A percentile compares a stretch with the other conserved stretches of the same genome.
Evolutionary conservation across 2,329 filamentous ascomycete genomes (phyloP).

Genomic region (Colletotrichum spinosum): DNA sequence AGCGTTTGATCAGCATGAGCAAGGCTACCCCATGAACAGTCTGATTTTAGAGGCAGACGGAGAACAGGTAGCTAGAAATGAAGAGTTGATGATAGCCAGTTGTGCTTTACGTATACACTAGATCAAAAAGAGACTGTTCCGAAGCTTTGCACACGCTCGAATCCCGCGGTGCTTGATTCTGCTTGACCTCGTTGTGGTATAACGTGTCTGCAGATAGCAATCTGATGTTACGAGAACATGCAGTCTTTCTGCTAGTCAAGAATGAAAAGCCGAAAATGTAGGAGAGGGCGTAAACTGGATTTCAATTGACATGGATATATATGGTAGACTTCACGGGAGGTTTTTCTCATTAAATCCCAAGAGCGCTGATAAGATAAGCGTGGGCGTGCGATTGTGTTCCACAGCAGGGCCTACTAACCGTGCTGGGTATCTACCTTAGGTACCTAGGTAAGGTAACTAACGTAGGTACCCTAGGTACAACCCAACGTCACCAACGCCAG

Average conservation of each 20-base stretch:
- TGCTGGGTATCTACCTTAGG: too few relatives aligned
- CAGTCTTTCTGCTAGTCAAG: too few relatives aligned
- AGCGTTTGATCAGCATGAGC: constrained; percentile 83
- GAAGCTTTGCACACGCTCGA: not conserved
- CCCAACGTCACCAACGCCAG: constrained; percentile 22
- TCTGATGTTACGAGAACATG: too few relatives aligned
- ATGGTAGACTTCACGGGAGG: not conserved
- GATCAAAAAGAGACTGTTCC: constrained; percentile 21
- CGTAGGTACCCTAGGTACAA: not conserved
- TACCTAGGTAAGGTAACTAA: too few relatives aligned
- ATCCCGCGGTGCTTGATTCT: too few relatives aligned
- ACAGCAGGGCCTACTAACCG: too few relatives aligned
- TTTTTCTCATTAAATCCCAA: not conserved
- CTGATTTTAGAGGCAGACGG: not conserved
- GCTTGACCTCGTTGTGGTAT: too few relatives aligned
- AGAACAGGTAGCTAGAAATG: not conserved
- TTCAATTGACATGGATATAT: too few relatives aligned
- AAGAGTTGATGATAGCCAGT: constrained; percentile 32
- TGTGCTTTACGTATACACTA: constrained; percentile 36
- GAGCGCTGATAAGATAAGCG: constrained; percentile 38
- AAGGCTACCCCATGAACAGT: constrained; percentile 72
- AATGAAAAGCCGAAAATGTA: too few relatives aligned
- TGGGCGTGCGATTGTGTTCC: not conserved
- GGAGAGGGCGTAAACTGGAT: too few relatives aligned
- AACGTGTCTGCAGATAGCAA: too few relatives aligned